Percentiles rank a stretch among this genome's conserved stretches.
phyloP scores from a whole-genome alignment of 805 yeast species.

The Saturnispora sekii region DNA sequence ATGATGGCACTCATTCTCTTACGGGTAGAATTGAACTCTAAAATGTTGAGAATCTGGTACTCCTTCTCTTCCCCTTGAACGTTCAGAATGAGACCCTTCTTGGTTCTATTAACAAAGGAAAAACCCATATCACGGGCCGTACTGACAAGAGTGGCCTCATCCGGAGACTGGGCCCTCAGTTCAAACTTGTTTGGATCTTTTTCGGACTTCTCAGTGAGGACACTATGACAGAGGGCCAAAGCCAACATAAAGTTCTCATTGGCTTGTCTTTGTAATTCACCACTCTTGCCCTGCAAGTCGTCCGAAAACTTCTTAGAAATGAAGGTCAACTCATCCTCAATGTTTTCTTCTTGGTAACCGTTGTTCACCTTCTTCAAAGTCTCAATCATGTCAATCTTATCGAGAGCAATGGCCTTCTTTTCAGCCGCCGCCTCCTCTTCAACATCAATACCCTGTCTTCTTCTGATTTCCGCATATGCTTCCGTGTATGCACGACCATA shows the following conservation, averaged over 20 bases:
- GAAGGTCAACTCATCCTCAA: constrained; percentile 54
- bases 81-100: constrained; percentile 55
- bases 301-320: constrained; percentile 54
- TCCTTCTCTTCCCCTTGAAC: constrained; percentile 65
- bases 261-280: constrained; percentile 43
- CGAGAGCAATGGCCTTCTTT: constrained; percentile 44
- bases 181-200: constrained; percentile 44
- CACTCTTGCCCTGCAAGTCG: constrained; percentile 47
- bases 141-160: constrained; percentile 77
- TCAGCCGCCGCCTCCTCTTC: constrained; percentile 33
- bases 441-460: constrained; percentile 69
- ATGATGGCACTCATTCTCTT: constrained; percentile 82
- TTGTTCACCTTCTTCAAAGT: constrained; percentile 30
- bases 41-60: constrained; percentile 57
- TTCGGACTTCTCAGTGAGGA: constrained; percentile 57
- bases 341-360: constrained; percentile 25
- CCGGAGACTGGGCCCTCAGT: constrained; percentile 75
- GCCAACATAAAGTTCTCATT: constrained; percentile 71
- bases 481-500: constrained; percentile 81
- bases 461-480: constrained; percentile 68
- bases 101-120: constrained; percentile 55
- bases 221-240: constrained; percentile 72
- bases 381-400: constrained; percentile 49
- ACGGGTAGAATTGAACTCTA: constrained; percentile 78
- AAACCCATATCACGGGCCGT: constrained; percentile 76